Percentiles rank a stretch among this genome's conserved stretches.
These are phyloP conservation scores for Durusdinium trenchii DNA, from an alignment of 73 alveolate genomes.

Conservation along the genomic window DNA sequence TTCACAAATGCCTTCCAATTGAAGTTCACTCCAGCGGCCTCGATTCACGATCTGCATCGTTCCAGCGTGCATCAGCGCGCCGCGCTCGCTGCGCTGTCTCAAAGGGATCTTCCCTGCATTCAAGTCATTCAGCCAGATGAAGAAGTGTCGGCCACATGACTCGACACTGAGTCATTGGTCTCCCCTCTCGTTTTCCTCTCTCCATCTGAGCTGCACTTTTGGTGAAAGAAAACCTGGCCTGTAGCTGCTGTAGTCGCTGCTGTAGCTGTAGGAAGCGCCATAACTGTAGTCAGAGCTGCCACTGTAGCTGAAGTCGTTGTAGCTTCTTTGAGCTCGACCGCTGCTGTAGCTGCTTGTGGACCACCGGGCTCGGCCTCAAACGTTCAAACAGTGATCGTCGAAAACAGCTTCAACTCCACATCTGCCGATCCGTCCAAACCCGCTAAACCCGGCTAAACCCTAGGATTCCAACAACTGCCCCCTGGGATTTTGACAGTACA, in stretches of 20 bases:
- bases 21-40: neutral
- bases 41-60: conserved; percentile 28
- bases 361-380: conserved; percentile 63
- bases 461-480: no score
- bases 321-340: neutral
- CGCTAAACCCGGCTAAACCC: no score
- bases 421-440: no score
- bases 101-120: conserved; percentile 10
- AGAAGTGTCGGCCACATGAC: no score
- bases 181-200: neutral
- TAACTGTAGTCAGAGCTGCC: neutral
- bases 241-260: neutral
- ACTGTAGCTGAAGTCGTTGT: conserved; percentile 20
- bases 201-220: neutral
- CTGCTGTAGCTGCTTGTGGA: neutral
- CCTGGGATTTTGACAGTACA: no score
- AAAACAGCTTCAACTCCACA: no score
- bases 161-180: no score
- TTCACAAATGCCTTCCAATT: neutral
- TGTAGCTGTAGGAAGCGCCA: neutral
- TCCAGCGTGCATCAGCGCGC: no score
- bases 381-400: no score
- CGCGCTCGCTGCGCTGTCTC: conserved; percentile 8
- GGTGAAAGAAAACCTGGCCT: neutral
- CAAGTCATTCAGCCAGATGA: neutral